Conservation (phyloP, 2,329 filamentous ascomycete genomes). For the Botryosphaeria dothidea region DNA sequence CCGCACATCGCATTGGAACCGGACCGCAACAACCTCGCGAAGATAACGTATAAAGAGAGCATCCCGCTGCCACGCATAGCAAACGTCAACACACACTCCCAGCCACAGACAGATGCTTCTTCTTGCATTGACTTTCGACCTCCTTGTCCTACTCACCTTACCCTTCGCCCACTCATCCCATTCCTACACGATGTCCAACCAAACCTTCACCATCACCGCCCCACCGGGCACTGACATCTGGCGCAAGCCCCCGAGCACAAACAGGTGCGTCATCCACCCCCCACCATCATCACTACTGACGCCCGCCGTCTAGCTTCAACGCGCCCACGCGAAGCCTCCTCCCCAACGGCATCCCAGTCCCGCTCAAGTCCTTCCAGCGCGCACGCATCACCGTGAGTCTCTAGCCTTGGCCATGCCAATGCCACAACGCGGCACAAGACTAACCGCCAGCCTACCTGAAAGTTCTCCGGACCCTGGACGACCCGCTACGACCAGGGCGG, state of each 20-base stretch:
- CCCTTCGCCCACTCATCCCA: background rate
- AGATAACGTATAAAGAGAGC: background rate
- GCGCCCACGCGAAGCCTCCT: conserved; percentile 40
- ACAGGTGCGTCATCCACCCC: conserved; percentile 32
- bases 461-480: background rate
- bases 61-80: background rate
- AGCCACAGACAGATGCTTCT: background rate
- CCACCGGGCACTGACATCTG: conserved; percentile 71
- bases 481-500: conserved; percentile 16
- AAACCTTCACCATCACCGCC: conserved; percentile 27
- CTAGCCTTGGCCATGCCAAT: background rate
- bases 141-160: background rate
- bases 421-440: background rate
- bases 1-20: conserved; percentile 1
- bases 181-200: background rate
- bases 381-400: background rate
- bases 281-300: conserved; percentile 32
- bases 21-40: background rate
- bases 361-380: conserved; percentile 3
- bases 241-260: conserved; percentile 69
- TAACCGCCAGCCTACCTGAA: background rate
- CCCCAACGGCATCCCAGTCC: conserved; percentile 18
- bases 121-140: background rate
- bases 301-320: conserved; percentile 52
- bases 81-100: background rate